A percentile compares a stretch with the other conserved stretches of the same genome.
Conservation (phyloP, 1,139 yeast species). For the Saccharomyces hybrid region DNA sequence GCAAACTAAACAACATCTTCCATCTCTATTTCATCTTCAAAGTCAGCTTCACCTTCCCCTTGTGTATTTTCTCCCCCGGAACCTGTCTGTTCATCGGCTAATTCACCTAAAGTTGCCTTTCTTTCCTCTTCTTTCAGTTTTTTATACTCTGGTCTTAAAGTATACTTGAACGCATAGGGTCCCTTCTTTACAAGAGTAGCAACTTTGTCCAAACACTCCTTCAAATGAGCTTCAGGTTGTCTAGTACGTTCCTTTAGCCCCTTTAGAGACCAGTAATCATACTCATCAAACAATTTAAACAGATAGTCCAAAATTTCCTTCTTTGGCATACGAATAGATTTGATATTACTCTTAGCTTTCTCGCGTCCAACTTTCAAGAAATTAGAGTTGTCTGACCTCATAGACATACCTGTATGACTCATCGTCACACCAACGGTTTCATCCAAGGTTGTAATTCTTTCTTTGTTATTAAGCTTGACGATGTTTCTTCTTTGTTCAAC, state of each 20-base stretch:
- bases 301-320: slow-evolving; percentile 82
- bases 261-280: slow-evolving; percentile 93
- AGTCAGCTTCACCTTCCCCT: slow-evolving; percentile 28
- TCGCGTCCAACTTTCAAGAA: slow-evolving; percentile 48
- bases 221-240: slow-evolving; percentile 91
- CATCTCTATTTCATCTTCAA: slow-evolving; percentile 38
- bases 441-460: slow-evolving; percentile 70
- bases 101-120: slow-evolving; percentile 55
- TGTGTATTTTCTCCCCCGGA: slow-evolving; percentile 13
- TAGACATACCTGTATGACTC: slow-evolving; percentile 77
- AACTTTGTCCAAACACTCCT: slow-evolving; percentile 83
- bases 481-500: slow-evolving; percentile 48
- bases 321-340: slow-evolving; percentile 91
- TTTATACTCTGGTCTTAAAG: slow-evolving; percentile 83
- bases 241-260: slow-evolving; percentile 89
- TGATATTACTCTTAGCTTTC: slow-evolving; percentile 40
- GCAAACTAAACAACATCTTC: slow-evolving; percentile 32
- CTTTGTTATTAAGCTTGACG: slow-evolving; percentile 42
- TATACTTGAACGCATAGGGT: slow-evolving; percentile 88
- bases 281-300: slow-evolving; percentile 85
- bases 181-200: slow-evolving; percentile 90
- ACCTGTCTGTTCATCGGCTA: slow-evolving; percentile 34
- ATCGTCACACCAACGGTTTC: slow-evolving; percentile 84
- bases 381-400: slow-evolving; percentile 57
- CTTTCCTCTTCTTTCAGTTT: slow-evolving; percentile 71